A percentile compares a stretch with the other conserved stretches of the same genome.
Evolutionary conservation across 2,329 filamentous ascomycete species (phyloP).

Genomic region (Fonsecaea monophora): DNA sequence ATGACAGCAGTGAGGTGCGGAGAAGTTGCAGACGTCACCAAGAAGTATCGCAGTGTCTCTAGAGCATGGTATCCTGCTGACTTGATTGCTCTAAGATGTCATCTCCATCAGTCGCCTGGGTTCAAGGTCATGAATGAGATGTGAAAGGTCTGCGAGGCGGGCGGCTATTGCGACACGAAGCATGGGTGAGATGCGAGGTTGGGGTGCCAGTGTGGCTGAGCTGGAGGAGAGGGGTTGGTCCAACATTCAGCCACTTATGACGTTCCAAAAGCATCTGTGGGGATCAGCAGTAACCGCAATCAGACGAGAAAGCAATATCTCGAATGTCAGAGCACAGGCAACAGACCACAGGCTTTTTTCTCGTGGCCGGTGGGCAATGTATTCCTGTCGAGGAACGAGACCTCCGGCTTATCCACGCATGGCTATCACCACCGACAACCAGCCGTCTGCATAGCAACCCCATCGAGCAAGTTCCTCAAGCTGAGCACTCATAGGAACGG

Average conservation of each 20-base stretch:
- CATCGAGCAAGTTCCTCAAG: slow-evolving; percentile 83
- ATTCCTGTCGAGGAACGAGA: not conserved
- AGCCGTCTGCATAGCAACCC: slow-evolving; percentile 89
- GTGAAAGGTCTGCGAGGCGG: not conserved
- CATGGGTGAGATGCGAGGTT: not conserved
- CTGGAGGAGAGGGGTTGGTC: not conserved
- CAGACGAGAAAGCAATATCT: not conserved
- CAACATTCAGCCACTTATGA: not conserved
- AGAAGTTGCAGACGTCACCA: not conserved
- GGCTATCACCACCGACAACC: slow-evolving; percentile 80
- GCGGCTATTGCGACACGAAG: not conserved
- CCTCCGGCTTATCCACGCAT: slow-evolving; percentile 53
- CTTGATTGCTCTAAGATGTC: not conserved
- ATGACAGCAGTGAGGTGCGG: not conserved
- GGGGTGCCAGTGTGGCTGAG: slow-evolving; percentile 1
- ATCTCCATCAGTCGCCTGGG: not conserved
- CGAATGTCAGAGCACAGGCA: not conserved
- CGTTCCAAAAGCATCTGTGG: not conserved
- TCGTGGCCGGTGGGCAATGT: not conserved
- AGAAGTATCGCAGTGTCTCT: not conserved
- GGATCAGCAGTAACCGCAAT: not conserved
- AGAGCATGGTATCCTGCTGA: not conserved
- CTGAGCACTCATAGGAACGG: slow-evolving; percentile 78
- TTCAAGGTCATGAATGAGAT: not conserved
- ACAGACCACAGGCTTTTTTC: not conserved